Base-by-base conservation (phyloP, 805 yeast species). In the Candida suzukii region DNA sequence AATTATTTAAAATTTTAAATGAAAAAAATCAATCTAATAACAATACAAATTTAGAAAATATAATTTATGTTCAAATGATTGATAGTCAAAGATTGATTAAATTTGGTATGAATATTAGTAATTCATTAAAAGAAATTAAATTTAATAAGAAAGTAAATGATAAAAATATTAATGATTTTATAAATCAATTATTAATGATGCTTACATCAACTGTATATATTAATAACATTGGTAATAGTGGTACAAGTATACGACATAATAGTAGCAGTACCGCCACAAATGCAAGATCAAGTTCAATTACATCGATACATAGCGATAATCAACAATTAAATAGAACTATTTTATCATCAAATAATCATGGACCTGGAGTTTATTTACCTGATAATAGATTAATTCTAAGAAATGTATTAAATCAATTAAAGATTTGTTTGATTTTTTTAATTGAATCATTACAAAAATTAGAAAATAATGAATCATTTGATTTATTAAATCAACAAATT, bases 371-470 rank as follows among this genome's bases (percentile, higher is more conserved):
- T 12, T 40, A 37, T 13, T 18, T 24, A 9, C 38, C 39, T 13
- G 44, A 41, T 17, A 38, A 38, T 35, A 29, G 35, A 26, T 19
- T 37, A 17, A 34, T 41, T 7, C 20, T 41, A 18, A 19, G 41
- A 14, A 32, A 32, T 21, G 38, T 43, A 9, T 32, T 43, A 10
- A 16, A 17, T 25, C 43, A 43, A 22, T 13, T 43, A 10, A 22
- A 32, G 6, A 14, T 34, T 18, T 11, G 16, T n/a, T 24, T 43
- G 21, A 16, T 24, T 4, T 20, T 25, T 6, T 13, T 40, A n/a
- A 14, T n/a, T 20, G 31, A 35, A 18, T 4, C 20, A 35, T 31
- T 31, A 19, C 24, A 32, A 31, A 27, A 19, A 4, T 2, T 11
- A 6, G 38, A 6, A 9, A 14, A 6, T 7, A 3, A 6, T 3